Evolutionary conservation across 73 alveolate species (phyloP), one percentile per base, ranked within the genome.

Genomic region (Paraurostyla sp.): DNA sequence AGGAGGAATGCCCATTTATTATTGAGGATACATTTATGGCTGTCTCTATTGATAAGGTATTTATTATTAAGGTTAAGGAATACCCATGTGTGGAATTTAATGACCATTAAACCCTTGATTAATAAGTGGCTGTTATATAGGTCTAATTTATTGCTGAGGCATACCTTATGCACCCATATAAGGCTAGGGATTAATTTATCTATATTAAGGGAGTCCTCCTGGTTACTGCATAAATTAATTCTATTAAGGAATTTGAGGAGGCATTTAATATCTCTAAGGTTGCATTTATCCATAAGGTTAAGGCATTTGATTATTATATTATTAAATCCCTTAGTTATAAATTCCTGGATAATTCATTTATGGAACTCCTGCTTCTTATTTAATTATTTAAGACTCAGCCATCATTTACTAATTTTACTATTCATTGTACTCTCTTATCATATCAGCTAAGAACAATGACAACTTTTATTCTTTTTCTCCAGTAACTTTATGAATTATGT

Each of bases 391-490:
- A 46, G 13, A 46, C 18, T 33, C 18, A 45, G 45, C 51, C 48
- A 32, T 45, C 3, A 3, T 27, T 33, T 73, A 27, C 23, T 20
- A 3, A 9, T 20, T 16, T 56, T 16, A 63, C 7, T 51, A 56
- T 25, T 48, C 46, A 25, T 73, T 18, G 38, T 32, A 48, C 29
- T 48, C 30, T 46, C 46, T 1, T 29, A 73, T 43, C 1, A 73
- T 43, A 2, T 73, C 86, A 15, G 32, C 45, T 27, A 73, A 43
- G 22, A 73, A 73, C 18, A 20, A 2, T 16, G 71, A 43, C 6
- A 73, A 71, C 52, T 73, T 73, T 18, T 13, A n/a, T 30, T 73
- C 86, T 4, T 73, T 35, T 32, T 73, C 86, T 3, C 71, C 71
- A 16, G 41, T 73, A 36, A 49, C 52, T 22, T 49, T 48, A 25